Conservation (phyloP, 140 eudicot genomes). For the Artemisia princeps region DNA sequence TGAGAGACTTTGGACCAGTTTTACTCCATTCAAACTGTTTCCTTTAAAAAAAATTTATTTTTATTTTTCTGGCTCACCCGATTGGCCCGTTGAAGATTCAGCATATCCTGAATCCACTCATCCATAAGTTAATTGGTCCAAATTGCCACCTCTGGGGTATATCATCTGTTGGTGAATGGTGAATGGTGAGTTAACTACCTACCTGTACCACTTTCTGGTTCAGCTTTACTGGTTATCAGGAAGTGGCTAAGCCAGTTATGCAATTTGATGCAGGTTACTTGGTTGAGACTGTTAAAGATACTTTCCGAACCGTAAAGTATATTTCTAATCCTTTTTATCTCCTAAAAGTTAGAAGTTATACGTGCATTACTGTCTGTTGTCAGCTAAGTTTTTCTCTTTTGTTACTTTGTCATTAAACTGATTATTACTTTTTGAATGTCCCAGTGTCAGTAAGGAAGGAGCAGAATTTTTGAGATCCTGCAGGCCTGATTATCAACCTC, state of each 20-base stretch:
- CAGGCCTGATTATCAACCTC: conserved; percentile 82
- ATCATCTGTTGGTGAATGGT: background rate
- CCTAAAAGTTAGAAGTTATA: background rate
- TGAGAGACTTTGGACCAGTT: conserved; percentile 3
- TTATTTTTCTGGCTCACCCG: background rate
- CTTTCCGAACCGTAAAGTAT: conserved; percentile 61
- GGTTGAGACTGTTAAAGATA: conserved; percentile 56
- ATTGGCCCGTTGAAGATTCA: background rate
- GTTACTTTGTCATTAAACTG: background rate
- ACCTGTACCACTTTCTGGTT: background rate
- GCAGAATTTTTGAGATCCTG: conserved; percentile 59
- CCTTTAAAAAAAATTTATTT: no score
- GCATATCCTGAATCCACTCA: background rate
- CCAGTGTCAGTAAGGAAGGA: conserved; percentile 76
- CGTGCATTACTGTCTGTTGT: background rate
- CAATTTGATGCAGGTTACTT: conserved; percentile 64
- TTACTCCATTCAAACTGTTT: no score
- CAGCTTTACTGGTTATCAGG: background rate
- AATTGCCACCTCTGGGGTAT: background rate
- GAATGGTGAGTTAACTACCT: background rate
- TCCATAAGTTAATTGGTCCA: background rate
- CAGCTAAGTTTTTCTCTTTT: conserved; percentile 10
- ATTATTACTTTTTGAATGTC: conserved; percentile 14
- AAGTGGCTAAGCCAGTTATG: conserved; percentile 17
- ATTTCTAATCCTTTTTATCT: conserved; percentile 10